Conservation (phyloP, 495 filamentous ascomycete genomes). For the Pyrenopolyporus hunteri region DNA sequence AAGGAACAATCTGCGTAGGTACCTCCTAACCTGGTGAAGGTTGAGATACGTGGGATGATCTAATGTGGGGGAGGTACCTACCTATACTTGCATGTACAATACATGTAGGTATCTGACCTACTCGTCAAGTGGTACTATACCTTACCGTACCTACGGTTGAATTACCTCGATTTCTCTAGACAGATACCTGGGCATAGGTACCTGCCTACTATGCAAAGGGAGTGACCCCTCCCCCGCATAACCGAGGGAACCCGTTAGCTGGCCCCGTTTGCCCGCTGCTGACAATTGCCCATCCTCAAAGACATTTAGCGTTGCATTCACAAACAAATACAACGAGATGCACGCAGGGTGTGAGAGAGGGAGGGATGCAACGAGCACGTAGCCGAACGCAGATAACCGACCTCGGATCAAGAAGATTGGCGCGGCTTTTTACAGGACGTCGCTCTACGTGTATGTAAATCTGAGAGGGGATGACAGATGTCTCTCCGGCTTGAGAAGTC, state of each 20-base stretch:
- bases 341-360: neutral
- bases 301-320: neutral
- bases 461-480: neutral
- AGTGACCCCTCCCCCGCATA: conserved; percentile 39
- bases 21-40: neutral
- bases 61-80: conserved; percentile 19
- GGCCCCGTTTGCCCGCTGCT: conserved; percentile 20
- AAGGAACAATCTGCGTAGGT: neutral
- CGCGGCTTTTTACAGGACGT: neutral
- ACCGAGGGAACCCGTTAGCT: conserved; percentile 40
- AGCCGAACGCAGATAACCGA: conserved; percentile 13
- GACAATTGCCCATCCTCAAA: conserved; percentile 2
- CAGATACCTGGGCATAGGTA: neutral
- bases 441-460: neutral
- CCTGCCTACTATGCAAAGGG: no score
- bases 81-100: neutral
- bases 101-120: neutral
- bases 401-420: conserved; percentile 20
- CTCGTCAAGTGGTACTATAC: neutral
- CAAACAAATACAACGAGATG: neutral
- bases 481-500: neutral
- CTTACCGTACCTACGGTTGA: neutral
- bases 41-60: conserved; percentile 15
- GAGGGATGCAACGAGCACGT: conserved; percentile 1
- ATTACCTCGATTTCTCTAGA: neutral